phyloP scores from a whole-genome alignment of 805 yeast genomes.

The Candida railenensis region DNA sequence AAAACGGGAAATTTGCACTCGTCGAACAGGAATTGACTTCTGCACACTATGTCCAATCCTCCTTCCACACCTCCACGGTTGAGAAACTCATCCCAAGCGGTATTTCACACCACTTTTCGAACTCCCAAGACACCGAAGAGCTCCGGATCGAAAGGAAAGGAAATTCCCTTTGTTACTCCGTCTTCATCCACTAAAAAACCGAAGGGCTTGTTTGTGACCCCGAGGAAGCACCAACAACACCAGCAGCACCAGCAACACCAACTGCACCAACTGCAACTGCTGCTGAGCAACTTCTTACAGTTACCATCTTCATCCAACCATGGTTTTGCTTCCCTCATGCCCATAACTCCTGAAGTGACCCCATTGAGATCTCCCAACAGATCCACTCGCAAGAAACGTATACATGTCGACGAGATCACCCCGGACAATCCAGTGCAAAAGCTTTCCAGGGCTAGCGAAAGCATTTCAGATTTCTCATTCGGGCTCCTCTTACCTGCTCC shows the following conservation, averaged over 20 bases:
- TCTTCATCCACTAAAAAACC: background rate
- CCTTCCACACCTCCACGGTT: slow-evolving; percentile 4
- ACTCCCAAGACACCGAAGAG: slow-evolving; percentile 5
- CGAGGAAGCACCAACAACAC: background rate
- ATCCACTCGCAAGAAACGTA: slow-evolving; percentile 1
- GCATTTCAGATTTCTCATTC: slow-evolving; percentile 14
- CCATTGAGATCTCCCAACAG: slow-evolving; percentile 4
- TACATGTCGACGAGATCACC: background rate
- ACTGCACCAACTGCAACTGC: background rate
- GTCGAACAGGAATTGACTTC: no score
- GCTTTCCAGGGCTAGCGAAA: background rate
- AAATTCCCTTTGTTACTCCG: background rate
- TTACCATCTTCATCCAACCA: background rate
- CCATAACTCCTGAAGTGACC: slow-evolving; percentile 4
- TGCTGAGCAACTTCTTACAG: background rate
- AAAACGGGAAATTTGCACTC: no score
- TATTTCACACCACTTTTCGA: slow-evolving; percentile 1
- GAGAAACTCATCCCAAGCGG: slow-evolving; percentile 1
- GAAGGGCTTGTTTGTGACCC: background rate
- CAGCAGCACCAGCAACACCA: background rate
- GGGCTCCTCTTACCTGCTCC: slow-evolving; percentile 36
- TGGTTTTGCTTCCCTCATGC: background rate
- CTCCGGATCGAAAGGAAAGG: background rate
- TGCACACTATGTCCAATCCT: slow-evolving; percentile 1
- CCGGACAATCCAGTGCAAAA: slow-evolving; percentile 1